Base-by-base conservation (phyloP, 1,284 basidiomycete species). In the Trichosporon sp. region DNA sequence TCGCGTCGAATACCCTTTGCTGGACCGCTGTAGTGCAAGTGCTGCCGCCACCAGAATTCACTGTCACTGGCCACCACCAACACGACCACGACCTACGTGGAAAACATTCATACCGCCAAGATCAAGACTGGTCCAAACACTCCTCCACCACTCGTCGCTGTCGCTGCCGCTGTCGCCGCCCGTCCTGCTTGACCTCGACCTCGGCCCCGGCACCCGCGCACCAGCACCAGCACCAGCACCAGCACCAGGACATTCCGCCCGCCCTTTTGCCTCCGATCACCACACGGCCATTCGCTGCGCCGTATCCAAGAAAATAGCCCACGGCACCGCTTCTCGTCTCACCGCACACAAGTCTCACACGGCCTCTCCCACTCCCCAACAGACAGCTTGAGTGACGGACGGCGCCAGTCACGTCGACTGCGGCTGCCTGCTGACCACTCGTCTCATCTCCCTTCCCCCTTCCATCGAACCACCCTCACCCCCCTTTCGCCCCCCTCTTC, bases 291-390 rank as follows among this genome's bases (percentile, higher is more conserved):
- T 6, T n/a, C 18, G 8, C 44, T 21, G 21, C 34, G 12, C 5
- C 15, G 29, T 58, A 58, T 5, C 53, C 53, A 29, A 23, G 25
- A 56, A 60, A 60, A 60, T 31, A 15, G 27, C 18, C 7, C 5
- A n/a, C 56, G 56, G 56, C 56, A 60, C 56, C 56, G 56, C 56
- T 60, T 60, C 56, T 60, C 56, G 56, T 60, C 56, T 60, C 32
- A 18, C 27, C 27, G 21, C 29, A 13, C 4, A n/a, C n/a, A n/a
- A 32, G 56, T 51, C 47, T 23, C 47, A 51, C 47, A 51, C 47
- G 47, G n/a, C 44, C n/a, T 21, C 44, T 21, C 44, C 18, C 6
- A n/a, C 44, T 21, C 44, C 6, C 6, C 44, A 15, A n/a, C n/a
- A 21, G 6, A 15, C 34, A 12, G 6, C 5, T 12, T 6, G 6